Conservation (phyloP, 2,329 filamentous ascomycete genomes). For the Tolypocladium pustulatum region DNA sequence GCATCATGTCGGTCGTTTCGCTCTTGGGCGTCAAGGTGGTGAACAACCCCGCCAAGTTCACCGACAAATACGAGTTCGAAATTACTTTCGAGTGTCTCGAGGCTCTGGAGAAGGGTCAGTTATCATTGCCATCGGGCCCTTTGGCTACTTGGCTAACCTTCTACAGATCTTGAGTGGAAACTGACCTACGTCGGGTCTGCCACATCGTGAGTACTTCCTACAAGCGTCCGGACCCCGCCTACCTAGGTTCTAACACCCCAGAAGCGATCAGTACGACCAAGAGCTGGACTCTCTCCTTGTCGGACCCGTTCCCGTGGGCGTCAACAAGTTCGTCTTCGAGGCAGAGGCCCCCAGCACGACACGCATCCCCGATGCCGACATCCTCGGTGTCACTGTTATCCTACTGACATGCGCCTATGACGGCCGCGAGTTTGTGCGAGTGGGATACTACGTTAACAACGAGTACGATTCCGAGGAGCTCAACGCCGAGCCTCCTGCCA, state of each 20-base stretch:
- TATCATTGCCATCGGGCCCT: background rate
- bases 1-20: constrained; percentile 83
- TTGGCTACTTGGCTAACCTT: constrained; percentile 8
- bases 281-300: constrained; percentile 96
- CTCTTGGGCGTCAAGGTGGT: constrained; percentile 89
- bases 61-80: constrained; percentile 89
- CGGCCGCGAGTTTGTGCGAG: constrained; percentile 89
- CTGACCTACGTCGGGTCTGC: constrained; percentile 97
- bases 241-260: constrained; percentile 7
- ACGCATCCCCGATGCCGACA: constrained; percentile 88
- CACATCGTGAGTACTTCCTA: constrained; percentile 61
- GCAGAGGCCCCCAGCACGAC: constrained; percentile 84
- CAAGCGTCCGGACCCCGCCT: constrained; percentile 6
- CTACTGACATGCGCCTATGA: constrained; percentile 96
- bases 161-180: constrained; percentile 93
- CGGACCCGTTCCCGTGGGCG: constrained; percentile 90
- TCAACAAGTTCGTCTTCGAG: constrained; percentile 98
- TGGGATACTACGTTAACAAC: constrained; percentile 99
- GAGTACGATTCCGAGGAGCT: constrained; percentile 93
- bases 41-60: constrained; percentile 95
- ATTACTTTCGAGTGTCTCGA: constrained; percentile 98
- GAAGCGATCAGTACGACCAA: constrained; percentile 92
- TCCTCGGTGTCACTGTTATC: constrained; percentile 93
- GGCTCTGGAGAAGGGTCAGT: constrained; percentile 76
- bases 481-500: constrained; percentile 77